Evolutionary conservation across 2,329 filamentous ascomycete species (phyloP).

Genomic region (Sclerotinia trifoliorum): DNA sequence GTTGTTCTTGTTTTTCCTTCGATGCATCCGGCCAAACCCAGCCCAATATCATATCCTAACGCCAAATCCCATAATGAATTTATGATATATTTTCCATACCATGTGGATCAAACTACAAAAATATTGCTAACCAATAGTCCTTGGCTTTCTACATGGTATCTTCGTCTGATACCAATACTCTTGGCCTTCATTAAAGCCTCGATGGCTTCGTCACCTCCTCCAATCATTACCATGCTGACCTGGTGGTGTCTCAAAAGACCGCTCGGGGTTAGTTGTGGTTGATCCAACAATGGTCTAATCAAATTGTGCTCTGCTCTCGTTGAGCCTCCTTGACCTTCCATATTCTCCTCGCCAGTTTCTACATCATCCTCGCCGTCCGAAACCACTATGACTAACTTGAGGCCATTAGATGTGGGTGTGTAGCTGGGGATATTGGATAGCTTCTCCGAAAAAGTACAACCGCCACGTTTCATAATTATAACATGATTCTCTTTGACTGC

Average conservation of each 20-base stretch:
- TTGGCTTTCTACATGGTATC: constrained; percentile 79
- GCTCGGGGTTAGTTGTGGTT: constrained; percentile 54
- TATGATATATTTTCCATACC: neutral
- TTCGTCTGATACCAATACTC: constrained; percentile 70
- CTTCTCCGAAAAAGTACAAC: constrained; percentile 82
- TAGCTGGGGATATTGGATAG: constrained; percentile 80
- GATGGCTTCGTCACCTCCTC: constrained; percentile 66
- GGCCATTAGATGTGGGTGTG: constrained; percentile 55
- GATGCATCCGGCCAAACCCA: neutral
- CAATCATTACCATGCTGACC: constrained; percentile 81
- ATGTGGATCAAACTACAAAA: constrained; percentile 50
- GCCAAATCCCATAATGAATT: neutral
- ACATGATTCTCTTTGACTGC: constrained; percentile 64
- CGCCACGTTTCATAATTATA: constrained; percentile 77
- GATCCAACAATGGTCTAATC: constrained; percentile 70
- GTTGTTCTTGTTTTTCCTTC: neutral
- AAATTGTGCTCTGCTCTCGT: constrained; percentile 41
- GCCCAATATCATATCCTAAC: neutral
- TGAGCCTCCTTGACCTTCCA: constrained; percentile 36
- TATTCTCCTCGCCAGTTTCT: constrained; percentile 31
- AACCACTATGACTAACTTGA: constrained; percentile 82
- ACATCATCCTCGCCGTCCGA: constrained; percentile 48
- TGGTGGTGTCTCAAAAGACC: constrained; percentile 51
- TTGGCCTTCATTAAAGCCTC: constrained; percentile 60
- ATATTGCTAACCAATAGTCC: constrained; percentile 78